phyloP scores from a whole-genome alignment of 208 protist genomes.

The Wallacemonas collosoma region DNA sequence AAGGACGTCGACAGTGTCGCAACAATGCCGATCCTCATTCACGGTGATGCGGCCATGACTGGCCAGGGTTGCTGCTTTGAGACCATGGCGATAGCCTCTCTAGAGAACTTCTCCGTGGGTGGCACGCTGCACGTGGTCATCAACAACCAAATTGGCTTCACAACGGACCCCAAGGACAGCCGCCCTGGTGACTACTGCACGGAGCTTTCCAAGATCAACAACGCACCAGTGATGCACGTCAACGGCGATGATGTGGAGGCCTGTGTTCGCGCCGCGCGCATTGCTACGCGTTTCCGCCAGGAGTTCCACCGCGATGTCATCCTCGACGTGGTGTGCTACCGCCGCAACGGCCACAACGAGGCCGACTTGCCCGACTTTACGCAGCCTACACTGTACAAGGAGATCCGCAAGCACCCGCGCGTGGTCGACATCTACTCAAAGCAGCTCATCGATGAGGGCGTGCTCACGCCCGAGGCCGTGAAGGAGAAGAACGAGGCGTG shows the following conservation, averaged over 20 bases:
- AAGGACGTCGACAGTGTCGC: conserved; percentile 73
- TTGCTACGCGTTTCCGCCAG: conserved; percentile 93
- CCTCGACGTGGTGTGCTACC: conserved; percentile 98
- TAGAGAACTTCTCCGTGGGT: conserved; percentile 95
- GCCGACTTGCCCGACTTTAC: conserved; percentile 97
- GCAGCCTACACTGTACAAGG: conserved; percentile 95
- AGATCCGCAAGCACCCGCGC: conserved; percentile 87
- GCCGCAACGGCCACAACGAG: conserved; percentile 98
- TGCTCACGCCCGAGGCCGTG: conserved; percentile 71
- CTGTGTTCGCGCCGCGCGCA: conserved; percentile 85
- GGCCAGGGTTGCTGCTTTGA: conserved; percentile 98
- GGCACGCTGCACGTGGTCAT: conserved; percentile 98
- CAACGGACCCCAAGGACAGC: conserved; percentile 92
- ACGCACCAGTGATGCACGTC: conserved; percentile 97
- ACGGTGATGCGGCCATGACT: conserved; percentile 98
- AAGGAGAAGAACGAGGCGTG: conserved; percentile 75
- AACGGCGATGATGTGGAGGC: conserved; percentile 98
- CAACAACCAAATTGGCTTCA: conserved; percentile 99
- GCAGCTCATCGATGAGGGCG: conserved; percentile 75
- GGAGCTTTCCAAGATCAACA: conserved; percentile 95
- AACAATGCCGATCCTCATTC: conserved; percentile 93
- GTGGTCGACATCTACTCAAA: conserved; percentile 93
- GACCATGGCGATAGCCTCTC: conserved; percentile 94
- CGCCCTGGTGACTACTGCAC: conserved; percentile 96
- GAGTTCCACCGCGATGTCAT: conserved; percentile 95